Percentiles rank a stretch among this genome's conserved stretches.
phyloP scores from a whole-genome alignment of 139 green algal species.

The Marvania coccoides region DNA sequence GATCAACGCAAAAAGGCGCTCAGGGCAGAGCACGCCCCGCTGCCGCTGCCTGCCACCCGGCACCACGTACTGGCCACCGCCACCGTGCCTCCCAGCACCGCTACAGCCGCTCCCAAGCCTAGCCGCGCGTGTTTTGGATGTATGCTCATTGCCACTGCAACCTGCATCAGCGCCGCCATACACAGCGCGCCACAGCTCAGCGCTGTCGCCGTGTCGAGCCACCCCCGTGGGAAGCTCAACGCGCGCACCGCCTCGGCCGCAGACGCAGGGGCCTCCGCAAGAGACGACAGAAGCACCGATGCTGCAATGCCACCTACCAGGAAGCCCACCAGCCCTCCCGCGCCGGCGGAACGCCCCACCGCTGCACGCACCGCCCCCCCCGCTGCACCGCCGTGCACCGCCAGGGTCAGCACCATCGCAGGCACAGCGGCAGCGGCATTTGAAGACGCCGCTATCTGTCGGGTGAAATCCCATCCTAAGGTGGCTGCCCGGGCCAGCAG shows the following conservation, averaged over 20 bases:
- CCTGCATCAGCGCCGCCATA: not conserved
- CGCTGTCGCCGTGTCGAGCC: not conserved
- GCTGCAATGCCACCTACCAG: not conserved
- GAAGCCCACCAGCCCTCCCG: not conserved
- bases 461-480: not conserved
- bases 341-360: not conserved
- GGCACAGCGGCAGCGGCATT: not conserved
- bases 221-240: not conserved
- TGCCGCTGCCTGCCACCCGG: too few species aligned
- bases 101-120: too few species aligned
- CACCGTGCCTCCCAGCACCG: too few species aligned
- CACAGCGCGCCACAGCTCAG: not conserved
- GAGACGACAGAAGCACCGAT: not conserved
- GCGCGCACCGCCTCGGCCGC: not conserved
- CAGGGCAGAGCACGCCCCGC: too few species aligned
- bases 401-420: not conserved
- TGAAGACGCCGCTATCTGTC: not conserved
- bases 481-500: not conserved
- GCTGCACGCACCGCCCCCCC: not conserved
- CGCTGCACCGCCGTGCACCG: not conserved
- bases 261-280: not conserved
- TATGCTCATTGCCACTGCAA: conserved; percentile 8
- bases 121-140: not conserved
- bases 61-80: too few species aligned
- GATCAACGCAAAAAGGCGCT: too few species aligned